A percentile compares a stretch with the other conserved stretches of the same genome.
These are phyloP conservation scores for Amniculicola lignicola DNA, from an alignment of 495 filamentous ascomycete genomes.

Conservation along the genomic window DNA sequence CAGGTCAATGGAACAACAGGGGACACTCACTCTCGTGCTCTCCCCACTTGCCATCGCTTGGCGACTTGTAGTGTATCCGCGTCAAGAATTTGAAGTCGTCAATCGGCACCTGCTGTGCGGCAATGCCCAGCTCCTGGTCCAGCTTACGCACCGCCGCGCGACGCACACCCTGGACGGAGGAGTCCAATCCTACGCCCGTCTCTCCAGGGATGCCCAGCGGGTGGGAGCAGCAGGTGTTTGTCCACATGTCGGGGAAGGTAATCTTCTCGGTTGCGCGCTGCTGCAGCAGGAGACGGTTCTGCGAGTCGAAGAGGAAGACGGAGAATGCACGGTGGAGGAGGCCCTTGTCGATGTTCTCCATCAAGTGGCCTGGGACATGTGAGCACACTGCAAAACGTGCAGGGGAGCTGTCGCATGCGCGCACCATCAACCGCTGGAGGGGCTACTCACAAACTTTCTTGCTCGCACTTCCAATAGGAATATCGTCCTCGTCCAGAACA, in stretches of 20 bases:
- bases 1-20: neutral
- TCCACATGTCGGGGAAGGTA: constrained; percentile 99
- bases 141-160: constrained; percentile 89
- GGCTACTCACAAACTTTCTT: constrained; percentile 87
- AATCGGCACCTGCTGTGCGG: constrained; percentile 81
- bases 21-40: constrained; percentile 86
- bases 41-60: constrained; percentile 96
- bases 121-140: constrained; percentile 91
- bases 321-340: constrained; percentile 97
- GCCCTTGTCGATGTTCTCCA: constrained; percentile 95
- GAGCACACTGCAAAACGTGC: constrained; percentile 4
- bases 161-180: constrained; percentile 79
- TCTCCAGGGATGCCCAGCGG: constrained; percentile 87
- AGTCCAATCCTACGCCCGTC: constrained; percentile 78
- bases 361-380: constrained; percentile 75
- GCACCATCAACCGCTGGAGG: too few relatives aligned
- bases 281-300: constrained; percentile 86
- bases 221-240: constrained; percentile 99
- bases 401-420: too few relatives aligned
- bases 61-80: constrained; percentile 95
- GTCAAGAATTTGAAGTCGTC: constrained; percentile 93
- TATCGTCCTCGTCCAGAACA: constrained; percentile 86
- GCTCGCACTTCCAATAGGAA: constrained; percentile 92
- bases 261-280: constrained; percentile 97
- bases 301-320: constrained; percentile 90